Percentiles rank a stretch among this genome's conserved stretches.
Conservation (phyloP, 2,329 filamentous ascomycete species). For the Waltergamsia citrina region DNA sequence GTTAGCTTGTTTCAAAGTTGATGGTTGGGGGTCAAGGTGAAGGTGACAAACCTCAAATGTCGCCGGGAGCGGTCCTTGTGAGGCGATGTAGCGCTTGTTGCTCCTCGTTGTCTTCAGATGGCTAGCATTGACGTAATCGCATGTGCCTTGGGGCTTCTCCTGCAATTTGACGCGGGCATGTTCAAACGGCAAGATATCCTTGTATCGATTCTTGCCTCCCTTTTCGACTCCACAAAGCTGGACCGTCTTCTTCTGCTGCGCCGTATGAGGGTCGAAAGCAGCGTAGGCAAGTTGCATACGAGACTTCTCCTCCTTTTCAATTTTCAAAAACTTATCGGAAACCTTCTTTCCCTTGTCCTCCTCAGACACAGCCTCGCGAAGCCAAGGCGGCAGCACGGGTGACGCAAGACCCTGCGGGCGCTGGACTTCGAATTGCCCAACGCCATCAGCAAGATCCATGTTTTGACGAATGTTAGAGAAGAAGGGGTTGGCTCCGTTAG, state of each 20-base stretch:
- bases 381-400: conserved; percentile 63
- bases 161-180: conserved; percentile 79
- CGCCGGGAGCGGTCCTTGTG: conserved; percentile 83
- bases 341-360: conserved; percentile 70
- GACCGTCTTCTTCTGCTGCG: conserved; percentile 29
- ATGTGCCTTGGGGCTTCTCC: conserved; percentile 54
- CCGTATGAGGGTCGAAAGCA: conserved; percentile 31
- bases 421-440: conserved; percentile 65
- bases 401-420: conserved; percentile 35
- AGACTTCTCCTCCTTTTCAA: conserved; percentile 78
- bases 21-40: neutral
- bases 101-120: conserved; percentile 71
- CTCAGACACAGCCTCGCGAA: conserved; percentile 56
- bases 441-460: conserved; percentile 86
- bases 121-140: conserved; percentile 95
- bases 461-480: conserved; percentile 96
- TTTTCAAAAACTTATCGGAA: conserved; percentile 71
- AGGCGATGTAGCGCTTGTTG: conserved; percentile 90
- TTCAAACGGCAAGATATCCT: conserved; percentile 94
- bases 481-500: conserved; percentile 73
- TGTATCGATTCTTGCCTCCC: conserved; percentile 91
- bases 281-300: conserved; percentile 79
- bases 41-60: conserved; percentile 67
- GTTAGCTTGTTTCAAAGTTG: conserved; percentile 14
- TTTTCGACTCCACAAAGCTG: conserved; percentile 90